Conservation (phyloP, 177 flowering plant genomes). For the Vitis hybrid region DNA sequence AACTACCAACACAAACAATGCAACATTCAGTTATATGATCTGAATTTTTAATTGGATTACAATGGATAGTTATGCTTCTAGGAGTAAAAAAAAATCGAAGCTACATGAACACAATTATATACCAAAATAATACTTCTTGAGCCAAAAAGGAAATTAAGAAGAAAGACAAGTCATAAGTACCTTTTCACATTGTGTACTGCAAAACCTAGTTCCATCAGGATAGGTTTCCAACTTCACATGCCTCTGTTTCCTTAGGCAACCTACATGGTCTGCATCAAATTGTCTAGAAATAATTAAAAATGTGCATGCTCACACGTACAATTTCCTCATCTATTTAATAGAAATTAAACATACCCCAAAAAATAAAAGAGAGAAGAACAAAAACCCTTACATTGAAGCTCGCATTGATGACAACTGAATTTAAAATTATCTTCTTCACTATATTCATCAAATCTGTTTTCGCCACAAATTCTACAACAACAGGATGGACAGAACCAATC, state of each 20-base stretch:
- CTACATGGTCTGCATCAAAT: slow-evolving; percentile 51
- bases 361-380: too few species aligned
- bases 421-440: slow-evolving; percentile 22
- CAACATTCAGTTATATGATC: too few species aligned
- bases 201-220: slow-evolving; percentile 56
- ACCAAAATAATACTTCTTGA: too few species aligned
- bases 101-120: too few species aligned
- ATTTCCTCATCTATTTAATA: not conserved
- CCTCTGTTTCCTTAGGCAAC: slow-evolving; percentile 44
- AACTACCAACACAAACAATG: too few species aligned
- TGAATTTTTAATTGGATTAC: too few species aligned
- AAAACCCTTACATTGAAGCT: slow-evolving; percentile 41
- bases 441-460: slow-evolving; percentile 19
- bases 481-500: slow-evolving; percentile 88
- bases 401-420: slow-evolving; percentile 64
- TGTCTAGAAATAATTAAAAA: not conserved
- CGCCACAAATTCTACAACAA: slow-evolving; percentile 59
- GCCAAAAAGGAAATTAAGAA: not conserved
- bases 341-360: not conserved
- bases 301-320: not conserved
- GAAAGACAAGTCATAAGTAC: slow-evolving; percentile 23
- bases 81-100: too few species aligned
- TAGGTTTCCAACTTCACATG: slow-evolving; percentile 10
- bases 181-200: slow-evolving; percentile 59
- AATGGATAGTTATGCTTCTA: too few species aligned